phyloP scores from a whole-genome alignment of 1,284 basidiomycete genomes.

The Marasmius oreades region DNA sequence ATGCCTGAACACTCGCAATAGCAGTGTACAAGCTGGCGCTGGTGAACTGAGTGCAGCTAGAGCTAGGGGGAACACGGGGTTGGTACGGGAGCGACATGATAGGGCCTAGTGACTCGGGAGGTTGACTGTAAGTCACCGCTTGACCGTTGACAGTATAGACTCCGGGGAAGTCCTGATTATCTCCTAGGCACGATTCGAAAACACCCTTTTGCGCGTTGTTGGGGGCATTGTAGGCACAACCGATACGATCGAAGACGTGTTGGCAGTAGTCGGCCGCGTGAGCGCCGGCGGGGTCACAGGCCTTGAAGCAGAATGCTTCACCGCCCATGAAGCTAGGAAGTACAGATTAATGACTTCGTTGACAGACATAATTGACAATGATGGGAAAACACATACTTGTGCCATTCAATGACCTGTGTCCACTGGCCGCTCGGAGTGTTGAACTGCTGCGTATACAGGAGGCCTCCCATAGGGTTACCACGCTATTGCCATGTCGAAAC shows the following conservation, averaged over 20 bases:
- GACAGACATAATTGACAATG: conserved; percentile 4
- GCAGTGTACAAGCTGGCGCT: conserved; percentile 47
- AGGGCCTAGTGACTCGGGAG: conserved; percentile 52
- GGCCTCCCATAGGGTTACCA: conserved; percentile 60
- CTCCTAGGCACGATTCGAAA: conserved; percentile 61
- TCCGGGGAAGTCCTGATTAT: conserved; percentile 51
- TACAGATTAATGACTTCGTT: neutral
- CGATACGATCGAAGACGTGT: conserved; percentile 65
- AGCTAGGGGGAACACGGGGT: conserved; percentile 52
- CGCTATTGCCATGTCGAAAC: conserved; percentile 30
- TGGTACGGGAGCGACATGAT: conserved; percentile 59
- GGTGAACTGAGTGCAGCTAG: conserved; percentile 55
- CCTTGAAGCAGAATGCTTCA: conserved; percentile 49
- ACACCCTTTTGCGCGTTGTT: conserved; percentile 41
- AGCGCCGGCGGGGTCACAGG: conserved; percentile 54
- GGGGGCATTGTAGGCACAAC: conserved; percentile 67
- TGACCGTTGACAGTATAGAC: conserved; percentile 44
- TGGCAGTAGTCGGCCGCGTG: conserved; percentile 54
- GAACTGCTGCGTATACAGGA: conserved; percentile 61
- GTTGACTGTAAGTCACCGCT: conserved; percentile 50
- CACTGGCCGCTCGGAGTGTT: conserved; percentile 39
- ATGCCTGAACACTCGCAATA: neutral
- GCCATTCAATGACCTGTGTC: conserved; percentile 51
- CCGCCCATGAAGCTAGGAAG: conserved; percentile 62
- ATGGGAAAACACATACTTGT: conserved; percentile 27